Conservation (phyloP, 768 basidiomycete species). For the Tulasnella sp. region DNA sequence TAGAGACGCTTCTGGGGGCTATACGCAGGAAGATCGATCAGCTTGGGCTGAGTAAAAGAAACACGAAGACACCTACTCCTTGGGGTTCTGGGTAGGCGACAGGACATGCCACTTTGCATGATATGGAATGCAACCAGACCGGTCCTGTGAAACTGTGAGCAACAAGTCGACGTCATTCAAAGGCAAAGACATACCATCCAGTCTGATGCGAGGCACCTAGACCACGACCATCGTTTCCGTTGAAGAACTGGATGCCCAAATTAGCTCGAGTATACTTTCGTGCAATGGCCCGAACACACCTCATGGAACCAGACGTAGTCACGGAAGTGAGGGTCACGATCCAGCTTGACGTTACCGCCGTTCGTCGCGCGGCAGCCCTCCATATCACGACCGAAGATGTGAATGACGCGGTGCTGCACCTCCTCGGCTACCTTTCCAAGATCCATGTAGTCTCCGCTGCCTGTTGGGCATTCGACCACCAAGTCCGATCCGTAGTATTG, state of each 20-base stretch:
- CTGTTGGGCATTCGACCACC: conserved; percentile 92
- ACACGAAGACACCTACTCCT: conserved; percentile 48
- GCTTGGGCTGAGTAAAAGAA: neutral
- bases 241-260: conserved; percentile 85
- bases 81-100: conserved; percentile 88
- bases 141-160: conserved; percentile 39
- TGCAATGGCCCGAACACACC: conserved; percentile 28
- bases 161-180: neutral
- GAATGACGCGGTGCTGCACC: conserved; percentile 97
- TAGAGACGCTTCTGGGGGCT: conserved; percentile 79
- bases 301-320: conserved; percentile 97
- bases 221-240: conserved; percentile 84
- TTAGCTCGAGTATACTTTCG: neutral
- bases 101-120: conserved; percentile 77
- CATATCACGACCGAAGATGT: conserved; percentile 90
- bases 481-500: conserved; percentile 93
- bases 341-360: conserved; percentile 76
- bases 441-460: conserved; percentile 96
- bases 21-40: conserved; percentile 10
- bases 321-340: conserved; percentile 88
- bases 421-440: conserved; percentile 90
- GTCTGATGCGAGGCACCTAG: conserved; percentile 98
- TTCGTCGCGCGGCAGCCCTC: conserved; percentile 84
- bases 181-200: conserved; percentile 60
- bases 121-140: conserved; percentile 87